Evolutionary conservation across 2,329 filamentous ascomycete genomes (phyloP).

Genomic region (Ilyonectria robusta): DNA sequence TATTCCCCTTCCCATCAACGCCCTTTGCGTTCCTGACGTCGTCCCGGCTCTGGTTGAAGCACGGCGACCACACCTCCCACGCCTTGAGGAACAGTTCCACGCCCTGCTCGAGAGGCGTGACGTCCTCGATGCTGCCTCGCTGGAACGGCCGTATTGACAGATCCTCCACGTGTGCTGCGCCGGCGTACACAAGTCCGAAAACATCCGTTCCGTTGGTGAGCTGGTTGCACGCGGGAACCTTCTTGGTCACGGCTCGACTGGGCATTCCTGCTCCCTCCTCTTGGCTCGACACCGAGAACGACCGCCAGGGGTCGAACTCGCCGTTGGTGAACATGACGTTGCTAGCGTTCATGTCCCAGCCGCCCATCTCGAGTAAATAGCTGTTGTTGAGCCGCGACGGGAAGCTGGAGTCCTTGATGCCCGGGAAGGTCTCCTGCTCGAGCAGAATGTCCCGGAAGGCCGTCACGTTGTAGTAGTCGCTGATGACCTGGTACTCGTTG

Average conservation of each 20-base stretch:
- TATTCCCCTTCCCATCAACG: slow-evolving; percentile 19
- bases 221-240: slow-evolving; percentile 28
- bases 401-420: slow-evolving; percentile 17
- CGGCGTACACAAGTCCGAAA: slow-evolving; percentile 30
- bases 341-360: slow-evolving; percentile 46
- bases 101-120: slow-evolving; percentile 25
- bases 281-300: slow-evolving; percentile 33
- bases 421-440: slow-evolving; percentile 2
- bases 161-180: slow-evolving; percentile 32
- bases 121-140: slow-evolving; percentile 13
- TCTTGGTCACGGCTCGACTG: slow-evolving; percentile 15
- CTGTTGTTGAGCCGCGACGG: slow-evolving; percentile 45
- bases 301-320: slow-evolving; percentile 49
- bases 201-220: slow-evolving; percentile 22
- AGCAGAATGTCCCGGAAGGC: slow-evolving; percentile 10
- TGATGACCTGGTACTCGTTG: slow-evolving; percentile 20
- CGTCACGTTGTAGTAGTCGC: slow-evolving; percentile 24
- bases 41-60: slow-evolving; percentile 38
- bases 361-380: slow-evolving; percentile 54
- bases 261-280: slow-evolving; percentile 13
- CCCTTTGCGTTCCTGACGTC: slow-evolving; percentile 30
- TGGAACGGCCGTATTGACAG: slow-evolving; percentile 1
- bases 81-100: slow-evolving; percentile 33
- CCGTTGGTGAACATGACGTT: slow-evolving; percentile 49
- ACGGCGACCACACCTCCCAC: slow-evolving; percentile 32